These are phyloP conservation scores for Plectosphaerella cucumerina DNA, from an alignment of 2,329 filamentous ascomycete genomes.

Conservation along the genomic window DNA sequence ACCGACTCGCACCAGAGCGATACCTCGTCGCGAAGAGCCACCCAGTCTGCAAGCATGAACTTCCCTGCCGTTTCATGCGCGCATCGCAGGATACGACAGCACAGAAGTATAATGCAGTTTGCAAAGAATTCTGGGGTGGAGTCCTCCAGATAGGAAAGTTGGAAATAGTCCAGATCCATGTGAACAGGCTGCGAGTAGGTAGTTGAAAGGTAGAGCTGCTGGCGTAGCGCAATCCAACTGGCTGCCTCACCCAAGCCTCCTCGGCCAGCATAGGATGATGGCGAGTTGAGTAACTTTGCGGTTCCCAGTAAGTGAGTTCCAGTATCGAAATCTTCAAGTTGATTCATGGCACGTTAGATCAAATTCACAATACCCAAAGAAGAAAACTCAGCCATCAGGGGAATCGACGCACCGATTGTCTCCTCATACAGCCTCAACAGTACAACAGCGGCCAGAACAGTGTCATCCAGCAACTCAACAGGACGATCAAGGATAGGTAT, in stretches of 20 bases:
- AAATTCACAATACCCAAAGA: no score
- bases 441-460: constrained; percentile 31
- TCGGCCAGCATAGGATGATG: constrained; percentile 18
- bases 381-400: background rate
- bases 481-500: constrained; percentile 29
- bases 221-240: constrained; percentile 42
- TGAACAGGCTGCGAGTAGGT: constrained; percentile 30
- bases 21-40: constrained; percentile 7
- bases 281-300: constrained; percentile 17
- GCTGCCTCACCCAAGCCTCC: constrained; percentile 34
- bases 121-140: constrained; percentile 17
- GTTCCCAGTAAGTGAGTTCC: constrained; percentile 20
- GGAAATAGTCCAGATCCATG: constrained; percentile 28
- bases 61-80: constrained; percentile 7
- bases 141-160: constrained; percentile 17
- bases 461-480: constrained; percentile 26
- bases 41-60: background rate
- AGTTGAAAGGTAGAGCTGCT: constrained; percentile 42
- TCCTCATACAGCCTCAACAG: constrained; percentile 33
- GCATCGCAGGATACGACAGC: constrained; percentile 23
- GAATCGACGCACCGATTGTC: constrained; percentile 22
- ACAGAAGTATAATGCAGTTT: constrained; percentile 19
- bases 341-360: background rate
- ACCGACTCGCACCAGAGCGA: constrained; percentile 14
- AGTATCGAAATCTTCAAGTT: constrained; percentile 16